Evolutionary conservation across 2,329 filamentous ascomycete species (phyloP).

Genomic region (Albifimbria verrucaria): DNA sequence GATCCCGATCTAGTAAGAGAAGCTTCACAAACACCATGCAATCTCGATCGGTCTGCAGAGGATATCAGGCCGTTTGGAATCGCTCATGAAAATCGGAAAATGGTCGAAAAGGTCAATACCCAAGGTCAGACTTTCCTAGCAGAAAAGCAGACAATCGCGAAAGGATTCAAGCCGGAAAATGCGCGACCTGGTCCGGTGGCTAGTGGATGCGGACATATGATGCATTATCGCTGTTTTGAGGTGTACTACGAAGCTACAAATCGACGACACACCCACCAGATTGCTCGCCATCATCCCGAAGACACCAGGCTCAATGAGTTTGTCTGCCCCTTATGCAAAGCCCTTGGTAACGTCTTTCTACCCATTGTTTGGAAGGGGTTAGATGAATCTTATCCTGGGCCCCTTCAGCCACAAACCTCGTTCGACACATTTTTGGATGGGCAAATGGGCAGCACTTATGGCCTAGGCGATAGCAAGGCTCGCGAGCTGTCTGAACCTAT

Average conservation of each 20-base stretch:
- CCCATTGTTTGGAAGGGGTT: slow-evolving; percentile 95
- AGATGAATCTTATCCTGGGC: slow-evolving; percentile 76
- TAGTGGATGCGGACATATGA: slow-evolving; percentile 93
- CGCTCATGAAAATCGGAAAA: slow-evolving; percentile 77
- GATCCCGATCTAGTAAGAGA: slow-evolving; percentile 84
- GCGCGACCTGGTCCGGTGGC: slow-evolving; percentile 75
- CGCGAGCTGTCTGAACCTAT: slow-evolving; percentile 27
- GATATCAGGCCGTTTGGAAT: slow-evolving; percentile 85
- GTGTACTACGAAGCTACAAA: slow-evolving; percentile 82
- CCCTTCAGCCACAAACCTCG: slow-evolving; percentile 54
- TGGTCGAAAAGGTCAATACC: slow-evolving; percentile 71
- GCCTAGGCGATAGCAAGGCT: slow-evolving; percentile 36
- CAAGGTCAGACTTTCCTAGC: slow-evolving; percentile 67
- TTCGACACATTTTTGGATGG: slow-evolving; percentile 69
- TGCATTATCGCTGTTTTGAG: slow-evolving; percentile 97
- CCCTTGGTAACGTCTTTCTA: slow-evolving; percentile 88
- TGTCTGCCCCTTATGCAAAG: slow-evolving; percentile 94
- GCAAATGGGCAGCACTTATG: slow-evolving; percentile 47
- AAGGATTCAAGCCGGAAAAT: slow-evolving; percentile 73
- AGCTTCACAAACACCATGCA: slow-evolving; percentile 72
- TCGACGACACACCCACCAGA: slow-evolving; percentile 84
- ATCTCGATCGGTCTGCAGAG: slow-evolving; percentile 82
- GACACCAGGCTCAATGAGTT: slow-evolving; percentile 78
- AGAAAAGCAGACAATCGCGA: slow-evolving; percentile 81
- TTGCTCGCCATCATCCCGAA: slow-evolving; percentile 91